Conservation (phyloP, 2,329 filamentous ascomycete genomes). For the Ophiocordyceps camponoti-floridani region DNA sequence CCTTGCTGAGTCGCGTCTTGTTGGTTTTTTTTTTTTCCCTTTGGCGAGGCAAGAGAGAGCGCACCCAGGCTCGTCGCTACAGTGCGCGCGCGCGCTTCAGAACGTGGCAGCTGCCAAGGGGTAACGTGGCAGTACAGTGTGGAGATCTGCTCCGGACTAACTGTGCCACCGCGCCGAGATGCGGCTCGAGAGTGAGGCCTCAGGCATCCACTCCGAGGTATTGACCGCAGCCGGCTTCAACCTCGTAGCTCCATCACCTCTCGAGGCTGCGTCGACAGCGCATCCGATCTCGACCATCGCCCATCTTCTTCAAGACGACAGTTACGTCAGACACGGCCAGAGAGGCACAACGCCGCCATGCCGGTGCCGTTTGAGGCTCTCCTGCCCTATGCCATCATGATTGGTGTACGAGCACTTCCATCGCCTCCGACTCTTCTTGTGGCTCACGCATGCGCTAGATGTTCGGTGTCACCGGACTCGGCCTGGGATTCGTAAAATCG, state of each 20-base stretch:
- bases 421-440: neutral
- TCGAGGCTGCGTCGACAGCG: too few species aligned
- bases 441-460: conserved; percentile 27
- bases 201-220: conserved; percentile 5
- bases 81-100: conserved; percentile 4
- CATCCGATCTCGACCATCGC: too few species aligned
- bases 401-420: conserved; percentile 28
- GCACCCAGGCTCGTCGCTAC: conserved; percentile 1
- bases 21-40: neutral
- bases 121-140: conserved; percentile 1
- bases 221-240: neutral
- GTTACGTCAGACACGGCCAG: conserved; percentile 9
- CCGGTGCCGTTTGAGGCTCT: conserved; percentile 46
- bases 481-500: conserved; percentile 36
- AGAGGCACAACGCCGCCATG: conserved; percentile 24
- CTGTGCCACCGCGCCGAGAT: conserved; percentile 1
- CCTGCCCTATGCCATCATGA: conserved; percentile 47
- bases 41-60: conserved; percentile 2
- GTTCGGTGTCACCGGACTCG: conserved; percentile 42
- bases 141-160: neutral
- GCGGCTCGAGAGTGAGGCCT: conserved; percentile 3
- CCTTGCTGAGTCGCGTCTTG: conserved; percentile 5
- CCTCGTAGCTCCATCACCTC: too few species aligned
- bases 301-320: neutral
- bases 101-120: neutral